Conservation (phyloP, 129 eudicot genomes). For the Saposhnikovia divaricata region DNA sequence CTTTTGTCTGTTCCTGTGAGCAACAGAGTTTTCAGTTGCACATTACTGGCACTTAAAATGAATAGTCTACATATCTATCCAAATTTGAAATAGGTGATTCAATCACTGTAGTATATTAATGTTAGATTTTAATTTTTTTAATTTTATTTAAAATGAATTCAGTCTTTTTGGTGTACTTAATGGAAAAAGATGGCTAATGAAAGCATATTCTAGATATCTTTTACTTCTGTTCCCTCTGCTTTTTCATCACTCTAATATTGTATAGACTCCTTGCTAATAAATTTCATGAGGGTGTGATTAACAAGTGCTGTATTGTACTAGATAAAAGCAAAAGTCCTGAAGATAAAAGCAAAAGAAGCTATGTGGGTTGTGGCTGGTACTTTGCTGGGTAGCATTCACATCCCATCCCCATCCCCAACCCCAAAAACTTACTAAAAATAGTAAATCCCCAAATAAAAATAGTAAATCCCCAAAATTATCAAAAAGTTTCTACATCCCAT, state of each 20-base stretch:
- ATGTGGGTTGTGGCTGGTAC: neutral
- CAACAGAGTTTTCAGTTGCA: too few species aligned
- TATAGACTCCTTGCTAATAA: too few species aligned
- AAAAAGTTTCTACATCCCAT: too few species aligned
- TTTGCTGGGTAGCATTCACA: too few species aligned
- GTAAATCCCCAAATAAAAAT: too few species aligned
- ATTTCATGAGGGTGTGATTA: neutral
- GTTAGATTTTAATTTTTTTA: neutral
- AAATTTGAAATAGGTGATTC: neutral
- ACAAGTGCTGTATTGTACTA: neutral
- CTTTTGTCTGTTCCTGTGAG: neutral
- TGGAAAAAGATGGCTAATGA: neutral
- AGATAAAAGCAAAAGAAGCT: neutral
- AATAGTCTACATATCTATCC: neutral
- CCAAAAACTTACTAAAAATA: too few species aligned
- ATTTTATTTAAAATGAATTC: neutral
- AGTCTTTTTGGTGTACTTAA: neutral
- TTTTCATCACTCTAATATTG: neutral
- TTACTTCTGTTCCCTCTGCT: neutral
- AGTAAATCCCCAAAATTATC: too few species aligned
- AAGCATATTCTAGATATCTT: neutral
- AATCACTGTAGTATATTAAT: neutral
- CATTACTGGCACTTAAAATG: neutral
- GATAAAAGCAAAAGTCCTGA: neutral
- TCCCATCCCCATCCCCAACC: too few species aligned